Conservation (phyloP, 441 rosid species). For the Adansonia rubrostipa region DNA sequence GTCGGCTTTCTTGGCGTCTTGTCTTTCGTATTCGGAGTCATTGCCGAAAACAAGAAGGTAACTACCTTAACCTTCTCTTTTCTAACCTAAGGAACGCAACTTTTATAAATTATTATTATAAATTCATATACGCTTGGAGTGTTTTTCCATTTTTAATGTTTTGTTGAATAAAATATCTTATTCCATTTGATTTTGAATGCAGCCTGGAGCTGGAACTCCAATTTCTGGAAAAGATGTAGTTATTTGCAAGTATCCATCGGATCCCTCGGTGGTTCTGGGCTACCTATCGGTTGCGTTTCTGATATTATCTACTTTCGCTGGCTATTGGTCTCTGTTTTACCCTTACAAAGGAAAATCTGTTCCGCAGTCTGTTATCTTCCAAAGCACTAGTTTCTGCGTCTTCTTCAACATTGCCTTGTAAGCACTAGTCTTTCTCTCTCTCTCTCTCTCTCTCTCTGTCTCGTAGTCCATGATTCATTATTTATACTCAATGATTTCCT, state of each 20-base stretch:
- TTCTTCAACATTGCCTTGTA: constrained; percentile 92
- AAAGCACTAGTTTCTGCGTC: constrained; percentile 58
- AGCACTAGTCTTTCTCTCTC: constrained; percentile 27
- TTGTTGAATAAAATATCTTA: no score
- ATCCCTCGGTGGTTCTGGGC: constrained; percentile 76
- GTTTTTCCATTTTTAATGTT: no score
- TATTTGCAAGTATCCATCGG: constrained; percentile 91
- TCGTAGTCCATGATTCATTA: neutral
- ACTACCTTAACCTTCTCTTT: no score
- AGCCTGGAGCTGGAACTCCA: constrained; percentile 86
- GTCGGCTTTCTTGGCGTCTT: constrained; percentile 61
- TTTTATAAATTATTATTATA: no score
- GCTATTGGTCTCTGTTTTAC: constrained; percentile 71
- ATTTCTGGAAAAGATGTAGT: constrained; percentile 67
- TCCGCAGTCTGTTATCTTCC: constrained; percentile 69
- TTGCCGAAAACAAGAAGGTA: constrained; percentile 81
- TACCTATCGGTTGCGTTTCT: constrained; percentile 76
- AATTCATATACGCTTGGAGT: no score
- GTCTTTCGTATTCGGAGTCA: constrained; percentile 74
- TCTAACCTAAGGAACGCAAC: no score
- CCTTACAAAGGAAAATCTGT: constrained; percentile 84
- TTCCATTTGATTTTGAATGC: no score
- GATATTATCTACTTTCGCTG: constrained; percentile 54
- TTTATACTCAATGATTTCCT: neutral
- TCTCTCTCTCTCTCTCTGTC: neutral